Percentiles rank a stretch among this genome's conserved stretches.
Conservation (phyloP, 2,329 filamentous ascomycete species). For the Phialophora macrospora region DNA sequence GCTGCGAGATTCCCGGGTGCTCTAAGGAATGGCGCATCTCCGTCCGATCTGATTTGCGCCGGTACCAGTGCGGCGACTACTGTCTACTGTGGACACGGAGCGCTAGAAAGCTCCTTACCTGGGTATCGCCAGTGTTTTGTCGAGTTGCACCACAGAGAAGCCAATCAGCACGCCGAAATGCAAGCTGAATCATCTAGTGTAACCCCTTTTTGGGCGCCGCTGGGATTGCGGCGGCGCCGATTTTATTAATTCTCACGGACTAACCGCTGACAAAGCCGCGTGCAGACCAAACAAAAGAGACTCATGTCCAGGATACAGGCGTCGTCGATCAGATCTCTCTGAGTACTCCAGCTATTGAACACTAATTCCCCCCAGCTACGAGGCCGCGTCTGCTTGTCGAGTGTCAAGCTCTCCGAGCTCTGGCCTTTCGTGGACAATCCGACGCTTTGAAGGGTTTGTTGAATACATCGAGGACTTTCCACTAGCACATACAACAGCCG, state of each 20-base stretch:
- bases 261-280: constrained; percentile 8
- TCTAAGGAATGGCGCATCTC: not conserved
- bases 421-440: too few species aligned
- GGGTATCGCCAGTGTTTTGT: not conserved
- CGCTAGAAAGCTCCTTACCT: not conserved
- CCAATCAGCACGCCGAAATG: not conserved
- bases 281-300: not conserved
- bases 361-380: not conserved
- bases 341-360: not conserved
- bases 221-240: not conserved
- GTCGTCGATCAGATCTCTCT: not conserved
- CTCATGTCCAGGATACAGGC: not conserved
- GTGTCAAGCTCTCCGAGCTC: not conserved
- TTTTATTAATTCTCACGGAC: not conserved
- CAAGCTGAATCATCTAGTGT: constrained; percentile 3
- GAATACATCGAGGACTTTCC: too few species aligned
- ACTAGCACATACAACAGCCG: not conserved
- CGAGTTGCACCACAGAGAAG: not conserved
- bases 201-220: not conserved
- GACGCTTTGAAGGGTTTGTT: too few species aligned
- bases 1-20: not conserved
- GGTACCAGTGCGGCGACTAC: not conserved
- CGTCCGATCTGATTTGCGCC: not conserved
- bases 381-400: not conserved
- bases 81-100: too few species aligned